Evolutionary conservation across 1,284 basidiomycete genomes (phyloP).

Genomic region (Sporisorium scitamineum): DNA sequence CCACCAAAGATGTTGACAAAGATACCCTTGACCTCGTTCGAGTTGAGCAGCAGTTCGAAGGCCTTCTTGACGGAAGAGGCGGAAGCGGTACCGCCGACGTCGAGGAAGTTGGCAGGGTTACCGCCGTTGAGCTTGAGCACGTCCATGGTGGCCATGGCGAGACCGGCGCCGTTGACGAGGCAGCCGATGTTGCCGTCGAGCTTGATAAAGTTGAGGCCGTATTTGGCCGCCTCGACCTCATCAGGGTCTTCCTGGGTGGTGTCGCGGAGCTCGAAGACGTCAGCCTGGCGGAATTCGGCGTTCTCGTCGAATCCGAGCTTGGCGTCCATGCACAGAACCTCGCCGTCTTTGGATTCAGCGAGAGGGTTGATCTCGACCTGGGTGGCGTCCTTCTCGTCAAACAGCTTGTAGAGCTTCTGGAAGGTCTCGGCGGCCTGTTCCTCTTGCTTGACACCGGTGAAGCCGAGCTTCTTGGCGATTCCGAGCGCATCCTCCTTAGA

Average conservation of each 20-base stretch:
- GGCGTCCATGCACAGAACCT: slow-evolving; percentile 99
- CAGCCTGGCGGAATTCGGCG: slow-evolving; percentile 95
- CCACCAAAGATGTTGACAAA: slow-evolving; percentile 87
- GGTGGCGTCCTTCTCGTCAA: slow-evolving; percentile 98
- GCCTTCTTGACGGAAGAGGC: slow-evolving; percentile 99
- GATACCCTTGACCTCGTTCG: slow-evolving; percentile 94
- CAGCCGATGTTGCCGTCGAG: slow-evolving; percentile 98
- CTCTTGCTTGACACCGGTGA: slow-evolving; percentile 80
- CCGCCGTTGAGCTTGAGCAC: slow-evolving; percentile 80
- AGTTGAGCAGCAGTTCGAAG: slow-evolving; percentile 91
- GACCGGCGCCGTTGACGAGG: slow-evolving; percentile 96
- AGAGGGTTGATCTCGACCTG: slow-evolving; percentile 99
- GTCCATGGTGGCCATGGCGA: slow-evolving; percentile 99
- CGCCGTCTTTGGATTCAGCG: slow-evolving; percentile 92
- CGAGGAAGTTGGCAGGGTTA: slow-evolving; percentile 97
- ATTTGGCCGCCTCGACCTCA: slow-evolving; percentile 82
- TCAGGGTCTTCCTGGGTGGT: slow-evolving; percentile 94
- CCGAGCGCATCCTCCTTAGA: slow-evolving; percentile 79
- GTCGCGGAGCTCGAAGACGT: slow-evolving; percentile 90
- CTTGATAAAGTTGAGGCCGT: slow-evolving; percentile 98
- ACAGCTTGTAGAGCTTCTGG: slow-evolving; percentile 93
- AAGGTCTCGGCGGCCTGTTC: slow-evolving; percentile 92
- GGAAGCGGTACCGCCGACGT: slow-evolving; percentile 96
- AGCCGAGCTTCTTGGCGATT: slow-evolving; percentile 90
- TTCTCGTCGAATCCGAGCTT: slow-evolving; percentile 99